These are phyloP conservation scores for Forsythia viridissima DNA, from an alignment of 257 asterid genomes.

Conservation along the genomic window DNA sequence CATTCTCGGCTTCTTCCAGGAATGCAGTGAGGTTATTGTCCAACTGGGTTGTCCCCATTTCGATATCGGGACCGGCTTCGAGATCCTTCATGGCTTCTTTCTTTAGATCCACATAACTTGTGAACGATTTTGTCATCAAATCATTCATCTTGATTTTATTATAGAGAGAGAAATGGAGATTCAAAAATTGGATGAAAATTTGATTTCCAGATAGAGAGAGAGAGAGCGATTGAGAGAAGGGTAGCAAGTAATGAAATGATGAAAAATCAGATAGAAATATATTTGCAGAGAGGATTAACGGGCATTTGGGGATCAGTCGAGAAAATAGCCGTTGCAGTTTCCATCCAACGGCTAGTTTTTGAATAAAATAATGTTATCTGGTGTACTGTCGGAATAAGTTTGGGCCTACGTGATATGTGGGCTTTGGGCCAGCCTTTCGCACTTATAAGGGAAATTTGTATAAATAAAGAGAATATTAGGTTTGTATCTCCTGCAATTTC, in stretches of 20 bases:
- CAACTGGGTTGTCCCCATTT: conserved; percentile 53
- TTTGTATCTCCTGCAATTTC: no score
- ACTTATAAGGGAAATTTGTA: no score
- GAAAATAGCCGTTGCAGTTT: conserved; percentile 51
- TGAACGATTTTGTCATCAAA: conserved; percentile 90
- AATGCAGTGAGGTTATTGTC: conserved; percentile 70
- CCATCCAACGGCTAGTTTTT: conserved; percentile 54
- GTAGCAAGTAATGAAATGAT: no score
- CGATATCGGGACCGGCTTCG: conserved; percentile 56
- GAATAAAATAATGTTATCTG: conserved; percentile 22
- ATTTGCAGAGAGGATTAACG: conserved; percentile 28
- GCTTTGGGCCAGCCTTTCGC: not conserved
- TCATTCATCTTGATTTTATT: conserved; percentile 66
- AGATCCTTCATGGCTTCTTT: conserved; percentile 81
- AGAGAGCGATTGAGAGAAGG: not conserved
- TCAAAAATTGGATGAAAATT: not conserved
- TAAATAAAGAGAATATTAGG: no score
- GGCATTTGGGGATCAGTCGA: conserved; percentile 18
- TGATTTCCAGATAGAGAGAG: conserved; percentile 1
- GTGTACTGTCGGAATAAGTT: not conserved
- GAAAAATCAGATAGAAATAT: not conserved
- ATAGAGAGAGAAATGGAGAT: conserved; percentile 1
- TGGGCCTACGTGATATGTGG: not conserved
- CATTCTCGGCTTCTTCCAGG: conserved; percentile 76
- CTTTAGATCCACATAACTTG: conserved; percentile 87